Conservation (phyloP, 2,329 filamentous ascomycete species). For the Colletotrichum sp. region DNA sequence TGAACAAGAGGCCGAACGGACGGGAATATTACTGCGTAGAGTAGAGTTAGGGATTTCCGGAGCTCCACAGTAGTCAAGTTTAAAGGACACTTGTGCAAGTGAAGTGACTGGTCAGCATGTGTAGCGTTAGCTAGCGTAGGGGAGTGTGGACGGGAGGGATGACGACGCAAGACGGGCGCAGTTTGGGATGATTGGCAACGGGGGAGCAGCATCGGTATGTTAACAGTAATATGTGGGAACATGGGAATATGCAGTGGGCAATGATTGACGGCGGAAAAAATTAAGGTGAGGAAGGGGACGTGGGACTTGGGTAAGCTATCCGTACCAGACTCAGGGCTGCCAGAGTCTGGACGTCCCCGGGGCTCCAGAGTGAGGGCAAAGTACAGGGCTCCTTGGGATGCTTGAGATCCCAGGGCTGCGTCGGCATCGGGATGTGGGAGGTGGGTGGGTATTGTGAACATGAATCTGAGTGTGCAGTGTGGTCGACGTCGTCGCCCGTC, state of each 20-base stretch:
- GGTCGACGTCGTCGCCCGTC: neutral
- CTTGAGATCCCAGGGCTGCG: neutral
- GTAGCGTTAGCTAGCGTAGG: neutral
- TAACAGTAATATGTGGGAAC: neutral
- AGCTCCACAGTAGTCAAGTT: neutral
- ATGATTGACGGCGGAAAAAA: neutral
- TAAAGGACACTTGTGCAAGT: neutral
- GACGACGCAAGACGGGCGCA: conserved; percentile 13
- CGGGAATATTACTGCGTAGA: neutral
- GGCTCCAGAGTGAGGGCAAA: neutral
- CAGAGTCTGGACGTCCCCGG: neutral
- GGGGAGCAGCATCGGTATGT: neutral
- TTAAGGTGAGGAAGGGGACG: neutral
- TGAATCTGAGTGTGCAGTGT: neutral
- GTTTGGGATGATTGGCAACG: neutral
- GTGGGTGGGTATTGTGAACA: neutral
- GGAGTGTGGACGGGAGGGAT: conserved; percentile 1
- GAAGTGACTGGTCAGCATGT: neutral
- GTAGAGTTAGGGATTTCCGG: conserved; percentile 4
- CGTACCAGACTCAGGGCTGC: neutral
- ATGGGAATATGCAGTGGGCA: neutral
- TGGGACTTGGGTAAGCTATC: neutral
- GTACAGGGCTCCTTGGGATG: neutral
- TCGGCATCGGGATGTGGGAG: conserved; percentile 10
- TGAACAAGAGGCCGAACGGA: neutral